Base-by-base conservation (phyloP, 257 asterid species). In the Solanum pimpinellifolium region DNA sequence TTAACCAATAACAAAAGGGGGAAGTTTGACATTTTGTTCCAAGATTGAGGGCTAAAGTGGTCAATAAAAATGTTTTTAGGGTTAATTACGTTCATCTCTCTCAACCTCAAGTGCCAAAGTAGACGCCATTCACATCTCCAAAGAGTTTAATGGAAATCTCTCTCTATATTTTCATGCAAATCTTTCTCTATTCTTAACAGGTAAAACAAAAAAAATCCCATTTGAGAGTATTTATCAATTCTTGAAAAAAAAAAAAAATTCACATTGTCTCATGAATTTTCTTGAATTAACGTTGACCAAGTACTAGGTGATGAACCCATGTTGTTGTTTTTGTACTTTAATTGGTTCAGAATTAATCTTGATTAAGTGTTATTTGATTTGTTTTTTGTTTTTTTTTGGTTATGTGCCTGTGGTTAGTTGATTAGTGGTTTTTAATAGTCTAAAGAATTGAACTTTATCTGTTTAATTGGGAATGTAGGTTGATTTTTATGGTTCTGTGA, bases 221-320 rank as follows among this genome's bases (percentile, higher is more conserved):
- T 9, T 15, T 42, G 2, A 41, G 2, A 41, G 11, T 76, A 13
- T 74, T 74, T 39, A 37, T 74, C 39, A 70, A 39, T 39, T 74
- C 52, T 37, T 39, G 52, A 2, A 35, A 33, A 9, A 72, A 29
- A 72, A 29, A 35, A 5, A 14, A 21, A n/a, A 16, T 68, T 85
- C 83, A 41, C 44, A 31, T 12, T 78, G 31, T 49, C 72, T 49
- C 14, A 35, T 72, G 56, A 86, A 21, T 86, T 86, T 73, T 86
- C 83, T 86, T 77, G 83, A 73, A 52, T 47, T 86, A 86, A 70
- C 46, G 27, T 77, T 60, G 88, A 73, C 87, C 80, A 46, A 44
- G 66, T 14, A 47, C 84, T 47, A 47, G 70, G n/a, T 56, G 52
- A 44, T 39, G 31, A 85, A 72, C 44, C 86, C 75, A 52, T 39